A percentile compares a stretch with the other conserved stretches of the same genome.
Conservation (phyloP, 2,329 filamentous ascomycete species). For the Hymenoscyphus infarciens region DNA sequence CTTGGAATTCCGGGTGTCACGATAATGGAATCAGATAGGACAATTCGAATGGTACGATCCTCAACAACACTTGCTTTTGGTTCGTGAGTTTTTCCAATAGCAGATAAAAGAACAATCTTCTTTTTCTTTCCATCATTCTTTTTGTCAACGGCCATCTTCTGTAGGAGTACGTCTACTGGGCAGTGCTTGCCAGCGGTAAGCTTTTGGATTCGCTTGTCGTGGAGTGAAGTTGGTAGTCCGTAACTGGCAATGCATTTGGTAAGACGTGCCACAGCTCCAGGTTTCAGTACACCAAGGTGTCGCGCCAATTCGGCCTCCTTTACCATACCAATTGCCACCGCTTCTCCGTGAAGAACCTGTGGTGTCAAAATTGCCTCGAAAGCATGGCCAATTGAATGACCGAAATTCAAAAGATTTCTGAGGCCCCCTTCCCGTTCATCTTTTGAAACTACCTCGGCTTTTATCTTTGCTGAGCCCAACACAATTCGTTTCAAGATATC, state of each 20-base stretch:
- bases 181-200: constrained; percentile 84
- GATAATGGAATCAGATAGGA: constrained; percentile 74
- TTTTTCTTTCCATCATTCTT: constrained; percentile 96
- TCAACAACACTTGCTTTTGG: constrained; percentile 84
- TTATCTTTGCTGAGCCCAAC: constrained; percentile 84
- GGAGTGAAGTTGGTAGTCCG: constrained; percentile 78
- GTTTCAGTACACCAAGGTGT: constrained; percentile 79
- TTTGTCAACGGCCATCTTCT: constrained; percentile 97
- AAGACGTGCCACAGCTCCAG: constrained; percentile 82
- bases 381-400: constrained; percentile 95
- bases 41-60: constrained; percentile 76
- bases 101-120: constrained; percentile 89
- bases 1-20: constrained; percentile 69
- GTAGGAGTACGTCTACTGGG: constrained; percentile 77
- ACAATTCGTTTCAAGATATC: constrained; percentile 74
- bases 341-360: constrained; percentile 92
- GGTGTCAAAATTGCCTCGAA: constrained; percentile 94
- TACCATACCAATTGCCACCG: constrained; percentile 96
- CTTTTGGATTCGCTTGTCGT: constrained; percentile 77
- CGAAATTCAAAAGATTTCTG: constrained; percentile 93
- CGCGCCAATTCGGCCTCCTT: constrained; percentile 94
- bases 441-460: constrained; percentile 88
- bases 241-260: constrained; percentile 95
- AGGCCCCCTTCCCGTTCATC: constrained; percentile 94
- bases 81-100: constrained; percentile 85